A percentile compares a stretch with the other conserved stretches of the same genome.
phyloP scores from a whole-genome alignment of 352 stramenopile species.

The Globisporangium alternatum region DNA sequence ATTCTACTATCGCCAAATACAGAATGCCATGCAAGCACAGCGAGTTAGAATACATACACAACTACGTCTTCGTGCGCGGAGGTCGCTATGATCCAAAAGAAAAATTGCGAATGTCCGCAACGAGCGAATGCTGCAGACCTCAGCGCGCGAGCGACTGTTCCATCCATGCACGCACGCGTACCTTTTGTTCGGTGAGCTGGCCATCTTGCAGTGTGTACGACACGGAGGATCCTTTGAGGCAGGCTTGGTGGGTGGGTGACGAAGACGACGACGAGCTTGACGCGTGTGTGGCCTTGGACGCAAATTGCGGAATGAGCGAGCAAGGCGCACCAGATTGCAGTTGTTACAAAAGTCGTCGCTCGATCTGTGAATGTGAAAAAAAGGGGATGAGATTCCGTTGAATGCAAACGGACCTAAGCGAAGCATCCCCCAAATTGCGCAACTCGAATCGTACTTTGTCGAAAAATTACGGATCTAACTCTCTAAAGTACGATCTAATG shows the following conservation, averaged over 20 bases:
- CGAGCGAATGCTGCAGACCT: neutral
- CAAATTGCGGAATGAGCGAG: constrained; percentile 11
- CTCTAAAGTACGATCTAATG: no score
- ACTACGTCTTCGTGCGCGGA: neutral
- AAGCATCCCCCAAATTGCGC: neutral
- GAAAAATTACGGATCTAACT: no score
- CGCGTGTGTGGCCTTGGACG: constrained; percentile 2
- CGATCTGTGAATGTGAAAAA: constrained; percentile 6
- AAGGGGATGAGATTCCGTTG: neutral
- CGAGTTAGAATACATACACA: neutral
- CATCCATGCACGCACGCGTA: constrained; percentile 1
- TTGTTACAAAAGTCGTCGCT: no score
- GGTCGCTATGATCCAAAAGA: neutral
- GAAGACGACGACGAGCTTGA: neutral
- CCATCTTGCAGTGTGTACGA: constrained; percentile 13
- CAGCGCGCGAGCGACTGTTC: neutral
- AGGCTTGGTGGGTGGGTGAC: neutral
- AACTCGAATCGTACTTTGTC: neutral
- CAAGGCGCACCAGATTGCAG: neutral
- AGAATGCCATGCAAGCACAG: neutral
- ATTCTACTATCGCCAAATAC: constrained; percentile 4
- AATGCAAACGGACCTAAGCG: neutral
- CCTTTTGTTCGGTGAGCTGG: constrained; percentile 27
- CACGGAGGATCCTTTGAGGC: neutral
- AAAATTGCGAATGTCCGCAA: neutral